These are phyloP conservation scores for Cadophora sp. DNA, from an alignment of 2,329 filamentous ascomycete species.

Conservation along the genomic window DNA sequence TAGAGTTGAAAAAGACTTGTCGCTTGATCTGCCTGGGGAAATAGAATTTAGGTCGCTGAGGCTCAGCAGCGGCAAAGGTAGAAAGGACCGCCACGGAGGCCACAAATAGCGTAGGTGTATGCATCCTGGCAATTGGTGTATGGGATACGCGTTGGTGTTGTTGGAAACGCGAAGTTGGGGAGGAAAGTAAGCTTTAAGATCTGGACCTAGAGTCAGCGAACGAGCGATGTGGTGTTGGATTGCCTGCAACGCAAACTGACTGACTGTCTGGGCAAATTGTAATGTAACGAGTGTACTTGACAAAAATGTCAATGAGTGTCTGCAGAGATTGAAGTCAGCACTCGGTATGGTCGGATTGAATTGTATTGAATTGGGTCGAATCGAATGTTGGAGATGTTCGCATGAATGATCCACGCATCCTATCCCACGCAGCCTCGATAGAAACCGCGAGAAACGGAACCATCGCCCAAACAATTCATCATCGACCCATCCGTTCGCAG, in stretches of 20 bases:
- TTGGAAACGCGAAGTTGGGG: slow-evolving; percentile 24
- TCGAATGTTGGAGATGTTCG: slow-evolving; percentile 25
- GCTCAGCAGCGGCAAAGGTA: slow-evolving; percentile 53
- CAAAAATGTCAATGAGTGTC: slow-evolving; percentile 60
- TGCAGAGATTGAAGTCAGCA: slow-evolving; percentile 37
- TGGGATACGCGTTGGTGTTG: slow-evolving; percentile 23
- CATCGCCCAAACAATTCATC: slow-evolving; percentile 13
- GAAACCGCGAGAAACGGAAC: slow-evolving; percentile 19
- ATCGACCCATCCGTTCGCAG: not conserved
- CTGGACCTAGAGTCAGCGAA: slow-evolving; percentile 36
- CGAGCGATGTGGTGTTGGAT: slow-evolving; percentile 16
- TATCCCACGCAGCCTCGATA: slow-evolving; percentile 11
- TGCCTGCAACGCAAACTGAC: slow-evolving; percentile 44
- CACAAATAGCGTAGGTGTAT: slow-evolving; percentile 55
- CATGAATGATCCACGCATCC: slow-evolving; percentile 40
- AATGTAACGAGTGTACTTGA: slow-evolving; percentile 65
- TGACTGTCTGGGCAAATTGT: slow-evolving; percentile 57
- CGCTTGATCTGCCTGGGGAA: slow-evolving; percentile 64
- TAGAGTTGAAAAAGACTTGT: slow-evolving; percentile 47
- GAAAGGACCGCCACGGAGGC: slow-evolving; percentile 58
- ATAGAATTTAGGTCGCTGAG: slow-evolving; percentile 60
- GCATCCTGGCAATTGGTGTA: slow-evolving; percentile 53
- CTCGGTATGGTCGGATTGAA: slow-evolving; percentile 23
- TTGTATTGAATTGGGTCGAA: slow-evolving; percentile 11
- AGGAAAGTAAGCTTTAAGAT: slow-evolving; percentile 35